phyloP scores from a whole-genome alignment of 148 eudicot species.

The Persicaria maculosa region DNA sequence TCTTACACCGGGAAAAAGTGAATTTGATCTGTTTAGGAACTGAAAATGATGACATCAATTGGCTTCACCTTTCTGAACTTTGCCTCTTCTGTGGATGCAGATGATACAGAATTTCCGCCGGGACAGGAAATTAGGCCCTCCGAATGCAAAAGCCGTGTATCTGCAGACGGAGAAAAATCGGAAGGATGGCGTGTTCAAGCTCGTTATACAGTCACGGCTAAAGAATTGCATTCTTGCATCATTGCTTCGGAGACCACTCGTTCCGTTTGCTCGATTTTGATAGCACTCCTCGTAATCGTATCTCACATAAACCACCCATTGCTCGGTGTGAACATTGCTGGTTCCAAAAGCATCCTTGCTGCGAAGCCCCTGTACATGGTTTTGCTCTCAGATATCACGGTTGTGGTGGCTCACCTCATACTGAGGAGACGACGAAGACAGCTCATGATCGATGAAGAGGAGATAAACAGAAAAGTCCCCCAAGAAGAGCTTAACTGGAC shows the following conservation, averaged over 20 bases:
- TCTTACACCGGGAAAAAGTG: background rate
- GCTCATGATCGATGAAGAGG: slow-evolving; percentile 17
- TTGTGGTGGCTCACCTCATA: slow-evolving; percentile 26
- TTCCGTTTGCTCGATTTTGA: slow-evolving; percentile 21
- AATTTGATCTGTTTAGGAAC: background rate
- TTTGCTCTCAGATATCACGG: slow-evolving; percentile 32
- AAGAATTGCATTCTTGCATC: slow-evolving; percentile 24
- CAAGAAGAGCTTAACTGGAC: slow-evolving; percentile 31
- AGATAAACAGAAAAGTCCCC: background rate
- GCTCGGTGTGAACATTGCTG: slow-evolving; percentile 25
- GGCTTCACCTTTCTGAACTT: background rate
- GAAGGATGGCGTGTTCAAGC: too few species aligned
- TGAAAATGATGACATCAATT: background rate
- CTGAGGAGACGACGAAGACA: slow-evolving; percentile 24
- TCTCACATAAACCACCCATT: slow-evolving; percentile 24
- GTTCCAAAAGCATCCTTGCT: slow-evolving; percentile 29
- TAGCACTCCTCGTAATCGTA: slow-evolving; percentile 27
- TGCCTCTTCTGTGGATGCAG: background rate
- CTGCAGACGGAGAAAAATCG: too few species aligned
- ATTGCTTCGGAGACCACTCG: slow-evolving; percentile 21
- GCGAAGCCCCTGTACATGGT: slow-evolving; percentile 37
- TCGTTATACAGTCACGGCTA: slow-evolving; percentile 14
- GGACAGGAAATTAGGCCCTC: too few species aligned
- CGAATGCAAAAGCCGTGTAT: too few species aligned
- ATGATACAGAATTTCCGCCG: too few species aligned